Base-by-base conservation (phyloP, 257 asterid genomes). In the Solanum chaucha region DNA sequence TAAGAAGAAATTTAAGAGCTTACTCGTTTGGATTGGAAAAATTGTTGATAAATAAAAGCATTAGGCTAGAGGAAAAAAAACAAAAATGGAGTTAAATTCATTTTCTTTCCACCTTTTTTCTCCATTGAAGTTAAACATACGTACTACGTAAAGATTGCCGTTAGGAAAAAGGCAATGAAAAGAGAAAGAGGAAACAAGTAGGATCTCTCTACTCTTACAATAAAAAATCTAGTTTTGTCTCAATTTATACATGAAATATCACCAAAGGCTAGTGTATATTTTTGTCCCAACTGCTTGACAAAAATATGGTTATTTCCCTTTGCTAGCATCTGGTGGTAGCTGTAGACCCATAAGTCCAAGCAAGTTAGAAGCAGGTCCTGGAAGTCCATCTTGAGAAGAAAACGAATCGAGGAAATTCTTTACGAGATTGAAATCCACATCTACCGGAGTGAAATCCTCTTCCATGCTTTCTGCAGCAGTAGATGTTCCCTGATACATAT, bases 291-390 rank as follows among this genome's bases (percentile, higher is more conserved):
- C 58, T 48, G 58, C 58, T 48, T 48, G 19, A 48, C 58, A 48
- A 48, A 48, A 32, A 36, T 17, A 80, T 46, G 85, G 41, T 90
- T 90, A 95, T 90, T 94, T 92, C 65, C 91, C 90, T 88, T 95
- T 95, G 83, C 88, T 92, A 87, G 91, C 87, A 91, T 93, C 98
- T 40, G 92, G 92, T 20, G 99, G 98, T 89, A 97, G 92, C 89
- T 89, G 92, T 48, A 96, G 86, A 82, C 99, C 99, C 99, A 96
- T 92, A 2, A 96, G 94, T 83, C 99, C 99, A 10, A 95, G 92
- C 85, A 95, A 92, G 91, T 95, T 97, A 92, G 99, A 95, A 86
- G 98, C 98, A 67, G 99, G 99, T 46, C 99, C 99, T 5, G 99
- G 93, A 90, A 93, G 89, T 67, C 99, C 99, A 89, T 95, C 97